Evolutionary conservation across 2,329 filamentous ascomycete species (phyloP), one percentile per base, ranked within the genome.

Genomic region (Clonostachys byssicola): DNA sequence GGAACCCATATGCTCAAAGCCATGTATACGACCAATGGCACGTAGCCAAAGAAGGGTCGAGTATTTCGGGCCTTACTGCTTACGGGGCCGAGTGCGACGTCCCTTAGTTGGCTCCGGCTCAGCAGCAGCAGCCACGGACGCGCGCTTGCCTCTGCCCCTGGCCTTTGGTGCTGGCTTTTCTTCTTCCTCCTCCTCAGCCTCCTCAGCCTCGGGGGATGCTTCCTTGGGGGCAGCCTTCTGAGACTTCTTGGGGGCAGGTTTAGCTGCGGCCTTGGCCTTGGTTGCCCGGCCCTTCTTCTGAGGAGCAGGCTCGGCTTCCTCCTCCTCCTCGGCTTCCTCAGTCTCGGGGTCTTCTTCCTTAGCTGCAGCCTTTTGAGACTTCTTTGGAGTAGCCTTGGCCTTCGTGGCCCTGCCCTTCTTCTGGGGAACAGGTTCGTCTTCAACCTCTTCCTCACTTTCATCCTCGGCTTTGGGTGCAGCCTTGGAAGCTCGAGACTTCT

Each of bases 131-230:
- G 47, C 18, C 43, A 47, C 54, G 17, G 7, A 8, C 12, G 23
- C 23, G 8, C 23, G 23, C 23, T 30, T 30, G 23, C 23, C 23
- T 10, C 23, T 39, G 36, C 14, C 36, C 7, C 14, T 18, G n/a
- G 40, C 6, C 40, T 47, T 58, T 43, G 60, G 54, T 34, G 57
- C 51, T 43, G 59, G 52, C 18, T 57, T 58, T 13, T 52, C 51
- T 34, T 56, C 53, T 30, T 60, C 55, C 16, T 42, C 18, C 42
- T 51, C 40, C 53, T 59, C 60, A 35, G 17, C 17, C 13, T 9
- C 34, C 30, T 17, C 36, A 14, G 39, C 39, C 36, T 17, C 40
- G 40, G 23, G 16, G n/a, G 8, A 53, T 54, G 23, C 51, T 30
- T 30, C 23, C 50, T 39, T 56, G 18, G 49, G 49, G 5, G 52